phyloP scores from a whole-genome alignment of 148 eudicot genomes.

The Rhododendron griersonianum region DNA sequence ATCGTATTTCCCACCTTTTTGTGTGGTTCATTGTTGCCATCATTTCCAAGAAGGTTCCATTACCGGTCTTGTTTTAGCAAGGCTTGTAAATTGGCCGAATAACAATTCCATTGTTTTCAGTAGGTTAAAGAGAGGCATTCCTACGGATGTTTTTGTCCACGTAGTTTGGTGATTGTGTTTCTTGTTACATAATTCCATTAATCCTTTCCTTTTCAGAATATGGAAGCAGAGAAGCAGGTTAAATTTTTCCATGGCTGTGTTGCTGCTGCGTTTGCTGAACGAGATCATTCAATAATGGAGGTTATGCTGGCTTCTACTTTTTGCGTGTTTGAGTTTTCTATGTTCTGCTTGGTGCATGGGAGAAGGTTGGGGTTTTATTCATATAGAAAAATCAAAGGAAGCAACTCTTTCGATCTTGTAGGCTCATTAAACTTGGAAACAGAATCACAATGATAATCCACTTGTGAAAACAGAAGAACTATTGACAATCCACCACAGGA shows the following conservation, averaged over 20 bases:
- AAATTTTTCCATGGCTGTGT: conserved; percentile 77
- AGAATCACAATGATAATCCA: not conserved
- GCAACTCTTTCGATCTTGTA: not conserved
- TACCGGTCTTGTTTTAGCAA: not conserved
- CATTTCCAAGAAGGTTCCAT: not conserved
- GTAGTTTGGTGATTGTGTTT: not conserved
- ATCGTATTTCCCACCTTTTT: not conserved
- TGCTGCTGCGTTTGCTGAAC: conserved; percentile 87
- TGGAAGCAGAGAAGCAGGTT: conserved; percentile 76
- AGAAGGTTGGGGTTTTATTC: not conserved
- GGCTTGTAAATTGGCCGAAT: not conserved
- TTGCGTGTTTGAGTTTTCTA: not conserved
- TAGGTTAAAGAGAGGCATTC: not conserved
- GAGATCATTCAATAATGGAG: conserved; percentile 92
- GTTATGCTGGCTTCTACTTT: conserved; percentile 24
- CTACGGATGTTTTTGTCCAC: not conserved
- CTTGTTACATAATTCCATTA: not conserved
- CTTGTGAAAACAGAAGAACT: not conserved
- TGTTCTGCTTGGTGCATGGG: conserved; percentile 1
- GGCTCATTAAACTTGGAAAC: not conserved
- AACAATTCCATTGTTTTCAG: not conserved
- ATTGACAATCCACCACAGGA: not conserved
- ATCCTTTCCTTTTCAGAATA: conserved; percentile 40
- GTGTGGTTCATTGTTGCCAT: not conserved
- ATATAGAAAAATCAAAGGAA: not conserved